Evolutionary conservation across 768 basidiomycete species (phyloP).

Genomic region (Ramaria sp.): DNA sequence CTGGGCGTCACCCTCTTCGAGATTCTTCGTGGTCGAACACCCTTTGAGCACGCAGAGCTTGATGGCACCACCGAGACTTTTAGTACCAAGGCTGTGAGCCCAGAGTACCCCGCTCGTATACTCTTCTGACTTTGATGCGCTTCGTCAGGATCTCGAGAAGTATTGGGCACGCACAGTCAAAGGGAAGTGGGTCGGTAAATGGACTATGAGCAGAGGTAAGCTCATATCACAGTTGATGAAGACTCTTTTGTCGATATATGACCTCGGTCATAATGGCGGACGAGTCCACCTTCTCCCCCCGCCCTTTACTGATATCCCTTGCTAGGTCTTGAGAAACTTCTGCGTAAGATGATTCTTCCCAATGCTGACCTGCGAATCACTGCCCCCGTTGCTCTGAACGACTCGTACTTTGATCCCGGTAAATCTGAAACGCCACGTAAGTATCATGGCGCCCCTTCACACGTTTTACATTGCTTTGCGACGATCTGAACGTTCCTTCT

Average conservation of each 20-base stretch:
- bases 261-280: background rate
- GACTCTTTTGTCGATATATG: background rate
- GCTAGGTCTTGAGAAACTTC: conserved; percentile 40
- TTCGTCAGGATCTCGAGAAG: conserved; percentile 51
- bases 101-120: background rate
- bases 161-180: conserved; percentile 83
- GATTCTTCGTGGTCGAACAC: conserved; percentile 84
- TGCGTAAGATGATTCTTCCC: conserved; percentile 70
- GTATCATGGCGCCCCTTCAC: background rate
- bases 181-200: conserved; percentile 81
- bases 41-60: conserved; percentile 69
- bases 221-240: background rate
- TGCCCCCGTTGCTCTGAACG: conserved; percentile 50
- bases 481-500: too few species aligned
- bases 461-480: background rate
- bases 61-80: conserved; percentile 52
- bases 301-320: background rate
- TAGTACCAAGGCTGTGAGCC: conserved; percentile 39
- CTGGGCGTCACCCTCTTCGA: conserved; percentile 90
- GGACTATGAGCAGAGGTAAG: conserved; percentile 51
- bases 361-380: conserved; percentile 76
- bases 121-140: background rate
- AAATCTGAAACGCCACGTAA: conserved; percentile 5
- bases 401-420: conserved; percentile 39
- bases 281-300: background rate